These are phyloP conservation scores for Phytophthora fragariaefolia DNA, from an alignment of 352 stramenopile species.

Conservation along the genomic window DNA sequence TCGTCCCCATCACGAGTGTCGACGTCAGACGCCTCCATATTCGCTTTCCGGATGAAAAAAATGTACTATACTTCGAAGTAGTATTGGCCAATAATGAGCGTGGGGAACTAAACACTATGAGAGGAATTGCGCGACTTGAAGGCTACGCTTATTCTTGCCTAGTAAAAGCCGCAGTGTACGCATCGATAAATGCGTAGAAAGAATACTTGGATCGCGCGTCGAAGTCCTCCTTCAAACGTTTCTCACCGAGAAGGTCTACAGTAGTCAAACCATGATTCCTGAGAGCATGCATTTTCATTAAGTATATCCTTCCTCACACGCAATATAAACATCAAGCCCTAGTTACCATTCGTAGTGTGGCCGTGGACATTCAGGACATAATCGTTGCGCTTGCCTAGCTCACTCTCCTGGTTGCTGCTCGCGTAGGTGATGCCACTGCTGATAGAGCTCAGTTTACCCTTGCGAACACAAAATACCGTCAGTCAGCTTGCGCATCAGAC, in stretches of 20 bases:
- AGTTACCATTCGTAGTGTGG: constrained; percentile 29
- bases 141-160: no score
- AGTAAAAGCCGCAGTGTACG: no score
- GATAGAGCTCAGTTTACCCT: constrained; percentile 24
- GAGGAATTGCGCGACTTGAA: no score
- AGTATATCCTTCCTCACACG: constrained; percentile 6
- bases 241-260: no score
- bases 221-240: no score
- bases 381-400: constrained; percentile 28
- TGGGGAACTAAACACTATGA: no score
- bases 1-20: constrained; percentile 23
- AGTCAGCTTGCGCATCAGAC: neutral
- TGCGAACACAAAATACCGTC: neutral
- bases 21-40: no score
- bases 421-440: constrained; percentile 35
- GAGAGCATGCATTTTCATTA: constrained; percentile 8
- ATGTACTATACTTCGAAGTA: no score
- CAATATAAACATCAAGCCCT: constrained; percentile 15
- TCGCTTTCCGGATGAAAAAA: no score
- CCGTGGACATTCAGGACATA: constrained; percentile 42
- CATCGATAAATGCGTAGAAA: no score
- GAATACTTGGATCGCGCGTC: no score
- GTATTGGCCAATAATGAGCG: no score
- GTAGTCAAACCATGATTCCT: neutral
- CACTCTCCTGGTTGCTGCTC: constrained; percentile 32